A percentile compares a stretch with the other conserved stretches of the same genome.
These are phyloP conservation scores for Cyclospora cayetanensis DNA, from an alignment of 169 alveolate genomes.

Conservation along the genomic window DNA sequence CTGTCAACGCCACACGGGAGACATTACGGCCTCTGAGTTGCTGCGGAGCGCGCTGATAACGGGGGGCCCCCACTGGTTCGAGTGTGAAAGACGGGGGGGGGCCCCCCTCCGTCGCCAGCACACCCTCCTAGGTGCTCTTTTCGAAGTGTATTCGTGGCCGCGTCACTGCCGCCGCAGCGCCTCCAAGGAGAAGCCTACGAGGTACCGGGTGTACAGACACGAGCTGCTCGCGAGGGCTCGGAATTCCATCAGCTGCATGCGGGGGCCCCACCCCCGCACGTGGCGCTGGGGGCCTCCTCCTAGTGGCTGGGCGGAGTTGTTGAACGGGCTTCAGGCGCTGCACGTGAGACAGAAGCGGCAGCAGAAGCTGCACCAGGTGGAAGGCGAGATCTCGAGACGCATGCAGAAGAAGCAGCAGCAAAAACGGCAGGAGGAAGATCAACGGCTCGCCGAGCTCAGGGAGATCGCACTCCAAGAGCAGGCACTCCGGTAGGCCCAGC, in stretches of 20 bases:
- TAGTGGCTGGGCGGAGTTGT: not conserved
- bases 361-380: not conserved
- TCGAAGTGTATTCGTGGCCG: not conserved
- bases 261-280: not conserved
- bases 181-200: not conserved
- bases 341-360: not conserved
- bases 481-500: not conserved
- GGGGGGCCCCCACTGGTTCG: not conserved
- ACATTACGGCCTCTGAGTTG: not conserved
- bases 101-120: too few relatives aligned
- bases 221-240: not conserved
- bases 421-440: not conserved
- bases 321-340: not conserved
- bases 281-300: not conserved
- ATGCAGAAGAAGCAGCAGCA: not conserved
- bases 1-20: not conserved
- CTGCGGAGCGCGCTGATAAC: not conserved
- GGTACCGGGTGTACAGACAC: not conserved
- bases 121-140: not conserved
- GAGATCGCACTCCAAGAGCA: not conserved
- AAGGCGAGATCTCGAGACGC: not conserved
- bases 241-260: not conserved
- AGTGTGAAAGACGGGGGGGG: not conserved
- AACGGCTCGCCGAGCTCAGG: not conserved
- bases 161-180: not conserved